phyloP scores from a whole-genome alignment of 352 stramenopile species.

The Globisporangium mamillatum region DNA sequence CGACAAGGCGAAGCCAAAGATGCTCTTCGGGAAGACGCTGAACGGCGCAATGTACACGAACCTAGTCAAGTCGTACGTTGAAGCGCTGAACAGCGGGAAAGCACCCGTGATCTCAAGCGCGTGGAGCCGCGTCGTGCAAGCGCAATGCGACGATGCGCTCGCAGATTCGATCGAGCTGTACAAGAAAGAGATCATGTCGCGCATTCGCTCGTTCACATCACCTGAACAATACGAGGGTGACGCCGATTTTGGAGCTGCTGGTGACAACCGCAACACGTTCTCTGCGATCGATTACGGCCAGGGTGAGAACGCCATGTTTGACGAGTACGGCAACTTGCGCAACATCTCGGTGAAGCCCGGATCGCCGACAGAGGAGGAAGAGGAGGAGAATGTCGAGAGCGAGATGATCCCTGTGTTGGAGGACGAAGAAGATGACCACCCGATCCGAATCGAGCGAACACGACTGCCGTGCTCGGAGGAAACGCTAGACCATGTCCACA shows the following conservation, averaged over 20 bases:
- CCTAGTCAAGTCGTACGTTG: slow-evolving; percentile 77
- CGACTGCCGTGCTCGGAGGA: slow-evolving; percentile 63
- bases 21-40: slow-evolving; percentile 78
- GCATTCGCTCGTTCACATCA: slow-evolving; percentile 49
- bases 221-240: slow-evolving; percentile 60
- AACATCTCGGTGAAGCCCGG: slow-evolving; percentile 27
- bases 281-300: slow-evolving; percentile 55
- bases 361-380: slow-evolving; percentile 32
- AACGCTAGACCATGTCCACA: slow-evolving; percentile 58
- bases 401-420: slow-evolving; percentile 76
- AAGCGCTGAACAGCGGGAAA: slow-evolving; percentile 86
- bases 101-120: slow-evolving; percentile 86
- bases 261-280: slow-evolving; percentile 24
- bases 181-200: slow-evolving; percentile 55
- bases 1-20: slow-evolving; percentile 81
- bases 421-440: slow-evolving; percentile 32
- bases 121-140: slow-evolving; percentile 86
- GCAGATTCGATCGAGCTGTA: slow-evolving; percentile 76
- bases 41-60: slow-evolving; percentile 88
- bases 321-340: slow-evolving; percentile 72
- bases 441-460: slow-evolving; percentile 44
- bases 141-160: slow-evolving; percentile 79
- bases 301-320: slow-evolving; percentile 65
- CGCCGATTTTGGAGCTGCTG: slow-evolving; percentile 32
- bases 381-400: slow-evolving; percentile 38